Evolutionary conservation across 2,329 filamentous ascomycete genomes (phyloP).

Genomic region (Calonectria multiphialidica): DNA sequence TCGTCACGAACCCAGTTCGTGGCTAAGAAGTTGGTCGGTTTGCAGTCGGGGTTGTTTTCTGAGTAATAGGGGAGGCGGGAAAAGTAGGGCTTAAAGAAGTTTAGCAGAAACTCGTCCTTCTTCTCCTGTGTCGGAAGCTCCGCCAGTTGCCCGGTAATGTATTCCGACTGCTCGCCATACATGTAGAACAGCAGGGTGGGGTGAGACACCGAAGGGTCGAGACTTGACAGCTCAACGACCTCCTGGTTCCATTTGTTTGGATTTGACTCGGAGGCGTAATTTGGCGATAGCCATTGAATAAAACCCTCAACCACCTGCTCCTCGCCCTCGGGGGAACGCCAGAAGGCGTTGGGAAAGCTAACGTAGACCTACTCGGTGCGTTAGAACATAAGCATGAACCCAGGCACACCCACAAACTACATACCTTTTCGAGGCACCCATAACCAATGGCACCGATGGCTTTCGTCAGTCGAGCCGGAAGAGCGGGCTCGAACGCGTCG

Average conservation of each 20-base stretch:
- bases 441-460: conserved; percentile 77
- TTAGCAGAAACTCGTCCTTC: conserved; percentile 66
- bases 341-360: conserved; percentile 82
- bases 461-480: conserved; percentile 67
- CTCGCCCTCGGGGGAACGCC: conserved; percentile 62
- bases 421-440: conserved; percentile 77
- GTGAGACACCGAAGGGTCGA: conserved; percentile 71
- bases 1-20: conserved; percentile 85
- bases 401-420: not conserved
- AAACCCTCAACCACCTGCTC: conserved; percentile 71
- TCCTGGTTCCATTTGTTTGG: conserved; percentile 79
- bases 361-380: conserved; percentile 62
- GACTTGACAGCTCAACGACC: conserved; percentile 79
- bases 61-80: conserved; percentile 79
- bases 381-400: conserved; percentile 10
- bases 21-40: conserved; percentile 72
- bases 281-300: conserved; percentile 80
- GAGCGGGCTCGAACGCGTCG: conserved; percentile 69
- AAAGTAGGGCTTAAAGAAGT: conserved; percentile 84
- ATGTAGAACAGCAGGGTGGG: conserved; percentile 90
- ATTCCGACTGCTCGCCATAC: conserved; percentile 71
- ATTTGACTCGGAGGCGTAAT: conserved; percentile 73
- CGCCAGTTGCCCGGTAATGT: conserved; percentile 62
- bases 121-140: conserved; percentile 57
- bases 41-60: conserved; percentile 64